Percentiles rank a stretch among this genome's conserved stretches.
Evolutionary conservation across 2,329 filamentous ascomycete species (phyloP).

Genomic region (Cyphellophora attinorum): DNA sequence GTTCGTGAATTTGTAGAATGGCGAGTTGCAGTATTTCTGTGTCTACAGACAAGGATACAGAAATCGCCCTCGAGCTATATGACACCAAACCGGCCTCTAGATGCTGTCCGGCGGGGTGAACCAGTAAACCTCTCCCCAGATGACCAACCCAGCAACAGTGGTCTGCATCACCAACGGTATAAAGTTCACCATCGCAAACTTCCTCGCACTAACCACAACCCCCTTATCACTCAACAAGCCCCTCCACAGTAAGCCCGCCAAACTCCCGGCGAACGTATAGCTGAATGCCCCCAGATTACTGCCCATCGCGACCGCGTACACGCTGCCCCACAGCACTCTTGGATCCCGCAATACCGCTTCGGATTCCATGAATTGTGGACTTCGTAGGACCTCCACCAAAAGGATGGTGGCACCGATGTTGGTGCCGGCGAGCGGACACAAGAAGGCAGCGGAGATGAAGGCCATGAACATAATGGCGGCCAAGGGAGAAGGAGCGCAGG

Average conservation of each 20-base stretch:
- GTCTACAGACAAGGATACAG: too few species aligned
- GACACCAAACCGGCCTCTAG: too few species aligned
- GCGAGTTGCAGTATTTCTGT: too few species aligned
- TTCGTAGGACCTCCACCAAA: slow-evolving; percentile 19
- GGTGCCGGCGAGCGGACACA: slow-evolving; percentile 18
- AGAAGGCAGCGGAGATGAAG: slow-evolving; percentile 16
- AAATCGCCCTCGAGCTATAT: too few species aligned
- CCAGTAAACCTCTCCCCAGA: slow-evolving; percentile 18
- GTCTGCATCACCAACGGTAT: slow-evolving; percentile 17
- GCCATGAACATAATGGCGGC: slow-evolving; percentile 17
- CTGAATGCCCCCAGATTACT: slow-evolving; percentile 20
- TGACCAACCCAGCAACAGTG: slow-evolving; percentile 13
- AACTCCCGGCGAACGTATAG: slow-evolving; percentile 18
- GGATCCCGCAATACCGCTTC: slow-evolving; percentile 7
- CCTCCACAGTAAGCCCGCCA: slow-evolving; percentile 17
- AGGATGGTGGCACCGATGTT: slow-evolving; percentile 21
- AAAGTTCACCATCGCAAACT: slow-evolving; percentile 16
- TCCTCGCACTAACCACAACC: slow-evolving; percentile 13
- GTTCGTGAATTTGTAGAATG: neutral
- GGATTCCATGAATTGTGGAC: slow-evolving; percentile 12
- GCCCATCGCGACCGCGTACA: slow-evolving; percentile 18
- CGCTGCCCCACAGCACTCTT: slow-evolving; percentile 10
- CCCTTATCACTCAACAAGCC: slow-evolving; percentile 15
- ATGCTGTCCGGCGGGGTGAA: too few species aligned
- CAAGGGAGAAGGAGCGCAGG: slow-evolving; percentile 15